phyloP scores from a whole-genome alignment of 2,329 filamentous ascomycete genomes.

The Alternaria angustiovoidea region DNA sequence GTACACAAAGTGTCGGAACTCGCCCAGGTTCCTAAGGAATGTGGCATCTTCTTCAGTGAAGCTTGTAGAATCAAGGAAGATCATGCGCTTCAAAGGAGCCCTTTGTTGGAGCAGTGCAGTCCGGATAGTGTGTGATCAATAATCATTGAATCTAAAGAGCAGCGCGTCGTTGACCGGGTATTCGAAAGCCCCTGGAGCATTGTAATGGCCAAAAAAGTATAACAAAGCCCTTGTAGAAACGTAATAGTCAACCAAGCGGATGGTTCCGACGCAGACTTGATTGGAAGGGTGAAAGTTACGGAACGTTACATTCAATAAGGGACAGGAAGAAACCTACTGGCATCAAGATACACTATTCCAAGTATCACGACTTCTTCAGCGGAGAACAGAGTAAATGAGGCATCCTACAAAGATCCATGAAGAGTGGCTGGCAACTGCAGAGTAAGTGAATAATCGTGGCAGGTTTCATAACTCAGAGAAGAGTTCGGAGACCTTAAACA shows the following conservation, averaged over 20 bases:
- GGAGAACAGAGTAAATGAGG: not conserved
- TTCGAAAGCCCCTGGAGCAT: too few relatives aligned
- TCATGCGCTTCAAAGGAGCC: not conserved
- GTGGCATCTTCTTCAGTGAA: not conserved
- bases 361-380: not conserved
- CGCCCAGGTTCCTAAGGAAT: not conserved
- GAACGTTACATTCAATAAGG: too few relatives aligned
- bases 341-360: not conserved
- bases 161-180: not conserved
- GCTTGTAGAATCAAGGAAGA: not conserved
- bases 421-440: not conserved
- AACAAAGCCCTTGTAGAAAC: too few relatives aligned
- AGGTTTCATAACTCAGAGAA: not conserved
- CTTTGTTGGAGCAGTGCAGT: not conserved
- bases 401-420: not conserved
- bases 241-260: too few relatives aligned
- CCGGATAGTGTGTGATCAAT: not conserved
- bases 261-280: too few relatives aligned
- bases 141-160: not conserved
- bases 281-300: too few relatives aligned
- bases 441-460: not conserved
- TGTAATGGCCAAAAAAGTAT: too few relatives aligned
- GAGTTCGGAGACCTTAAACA: too few relatives aligned
- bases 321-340: not conserved
- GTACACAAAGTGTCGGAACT: not conserved